These are phyloP conservation scores for Rhytidiadelphus loreus DNA, from an alignment of 225 moss, liverwort and hornwort species.

Conservation along the genomic window DNA sequence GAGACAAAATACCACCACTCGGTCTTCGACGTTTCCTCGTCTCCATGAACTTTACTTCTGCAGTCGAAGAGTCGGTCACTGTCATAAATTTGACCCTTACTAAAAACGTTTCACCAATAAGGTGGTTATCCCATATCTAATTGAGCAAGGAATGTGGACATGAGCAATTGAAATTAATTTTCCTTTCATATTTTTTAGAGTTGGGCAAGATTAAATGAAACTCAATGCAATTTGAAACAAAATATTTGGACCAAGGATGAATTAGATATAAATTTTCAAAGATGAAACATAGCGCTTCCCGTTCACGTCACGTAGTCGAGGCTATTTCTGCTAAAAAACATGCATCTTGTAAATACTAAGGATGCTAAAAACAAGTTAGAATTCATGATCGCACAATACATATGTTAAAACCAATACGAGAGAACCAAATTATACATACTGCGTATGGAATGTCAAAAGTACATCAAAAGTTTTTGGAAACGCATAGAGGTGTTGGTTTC, in stretches of 20 bases:
- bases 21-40: constrained; percentile 62
- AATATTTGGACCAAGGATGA: background rate
- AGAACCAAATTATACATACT: background rate
- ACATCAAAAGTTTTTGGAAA: background rate
- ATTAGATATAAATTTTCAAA: background rate
- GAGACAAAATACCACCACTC: constrained; percentile 43
- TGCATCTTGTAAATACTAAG: background rate
- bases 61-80: background rate
- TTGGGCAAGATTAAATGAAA: background rate
- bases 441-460: background rate
- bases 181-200: background rate
- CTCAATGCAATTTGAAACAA: background rate
- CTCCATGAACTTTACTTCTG: constrained; percentile 23
- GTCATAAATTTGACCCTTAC: background rate
- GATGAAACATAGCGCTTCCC: background rate
- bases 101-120: background rate
- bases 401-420: background rate
- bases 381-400: background rate
- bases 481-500: background rate
- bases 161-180: background rate
- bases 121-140: background rate
- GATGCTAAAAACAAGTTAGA: background rate
- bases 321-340: background rate
- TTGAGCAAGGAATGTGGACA: background rate
- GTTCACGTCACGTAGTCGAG: background rate